phyloP scores from a whole-genome alignment of 2,329 filamentous ascomycete genomes.

The Ascochyta koolunga region DNA sequence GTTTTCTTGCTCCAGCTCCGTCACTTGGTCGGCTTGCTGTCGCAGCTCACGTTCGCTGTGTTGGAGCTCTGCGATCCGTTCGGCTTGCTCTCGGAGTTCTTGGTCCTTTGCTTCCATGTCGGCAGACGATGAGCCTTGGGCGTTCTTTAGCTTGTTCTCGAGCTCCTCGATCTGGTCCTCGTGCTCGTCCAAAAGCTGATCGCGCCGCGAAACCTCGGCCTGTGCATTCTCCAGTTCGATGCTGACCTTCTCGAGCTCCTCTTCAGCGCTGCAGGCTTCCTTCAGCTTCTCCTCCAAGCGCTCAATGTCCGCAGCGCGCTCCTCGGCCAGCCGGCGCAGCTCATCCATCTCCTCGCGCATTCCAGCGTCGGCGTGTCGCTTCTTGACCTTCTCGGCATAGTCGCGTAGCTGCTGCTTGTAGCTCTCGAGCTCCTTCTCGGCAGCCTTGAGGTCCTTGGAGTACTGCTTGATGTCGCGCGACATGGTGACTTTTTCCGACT shows the following conservation, averaged over 20 bases:
- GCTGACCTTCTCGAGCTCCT: slow-evolving; percentile 45
- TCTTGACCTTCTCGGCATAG: slow-evolving; percentile 80
- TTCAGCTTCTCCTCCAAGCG: slow-evolving; percentile 44
- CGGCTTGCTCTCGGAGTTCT: slow-evolving; percentile 36
- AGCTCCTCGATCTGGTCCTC: slow-evolving; percentile 47
- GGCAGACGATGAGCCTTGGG: slow-evolving; percentile 36
- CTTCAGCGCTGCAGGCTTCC: slow-evolving; percentile 36
- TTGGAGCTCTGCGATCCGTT: slow-evolving; percentile 35
- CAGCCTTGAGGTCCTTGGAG: slow-evolving; percentile 80
- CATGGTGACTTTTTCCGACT: slow-evolving; percentile 90
- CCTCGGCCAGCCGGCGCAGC: slow-evolving; percentile 52
- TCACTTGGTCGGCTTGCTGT: slow-evolving; percentile 11
- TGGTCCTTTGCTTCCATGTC: slow-evolving; percentile 41
- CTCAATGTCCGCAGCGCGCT: slow-evolving; percentile 47
- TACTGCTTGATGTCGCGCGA: slow-evolving; percentile 84
- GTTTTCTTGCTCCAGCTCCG: slow-evolving; percentile 40
- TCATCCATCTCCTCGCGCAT: slow-evolving; percentile 67
- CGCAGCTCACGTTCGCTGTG: slow-evolving; percentile 10
- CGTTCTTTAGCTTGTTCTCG: slow-evolving; percentile 38
- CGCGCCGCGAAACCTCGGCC: slow-evolving; percentile 42
- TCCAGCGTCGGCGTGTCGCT: slow-evolving; percentile 73
- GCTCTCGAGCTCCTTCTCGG: slow-evolving; percentile 84
- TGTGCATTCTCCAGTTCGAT: slow-evolving; percentile 44
- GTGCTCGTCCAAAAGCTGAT: slow-evolving; percentile 45
- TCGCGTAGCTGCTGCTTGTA: slow-evolving; percentile 83